Base-by-base conservation (phyloP, 2,329 filamentous ascomycete species). In the Nemania abortiva region DNA sequence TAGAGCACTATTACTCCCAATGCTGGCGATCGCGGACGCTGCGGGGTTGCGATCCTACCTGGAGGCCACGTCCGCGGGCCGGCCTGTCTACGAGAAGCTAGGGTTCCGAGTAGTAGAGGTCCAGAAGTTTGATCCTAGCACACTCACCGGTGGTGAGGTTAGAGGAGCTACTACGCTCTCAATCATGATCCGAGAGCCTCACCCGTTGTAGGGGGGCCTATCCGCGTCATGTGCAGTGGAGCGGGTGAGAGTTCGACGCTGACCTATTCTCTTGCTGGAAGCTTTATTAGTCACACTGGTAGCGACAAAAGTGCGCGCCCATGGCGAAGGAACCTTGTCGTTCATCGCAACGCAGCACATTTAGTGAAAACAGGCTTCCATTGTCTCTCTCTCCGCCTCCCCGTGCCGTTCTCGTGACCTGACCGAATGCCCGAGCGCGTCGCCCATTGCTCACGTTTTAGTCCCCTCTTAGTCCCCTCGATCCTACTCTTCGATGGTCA, bases 11-110 rank as follows among this genome's bases (percentile, higher is more conserved):
- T 69, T 83, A 39, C 68, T 69, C 15, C 76, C 81, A 42, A 78
- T 79, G 59, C 71, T 83, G n/a, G 76, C 74, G 6, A 68, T 80
- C 13, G 81, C 81, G 5, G 81, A 83, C 63, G 56, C 66, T 3
- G 75, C 77, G 31, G 77, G 76, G 2, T 73, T 78, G 55, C 77
- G 72, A 63, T 71, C 73, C 0, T 82, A 81, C 65, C 75, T 83
- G 34, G 82, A 83, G 71, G 80, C 81, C n/a, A 82, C 81, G 9
- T 67, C 73, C 1, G 72, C 70, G 0, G 81, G 81, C 2, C 76
- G 75, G 59, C 77, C 77, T 11, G 27, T 84, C 15, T 84, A 84
- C 68, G 73, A 76, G 70, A 80, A 79, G 69, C 60, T 81, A 5
- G 81, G 81, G 10, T 84, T 81, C 63, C 74, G 73, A 58, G 74